Base-by-base conservation (phyloP, 176 grass and related monocot species). In the Chrysopogon serrulatus region DNA sequence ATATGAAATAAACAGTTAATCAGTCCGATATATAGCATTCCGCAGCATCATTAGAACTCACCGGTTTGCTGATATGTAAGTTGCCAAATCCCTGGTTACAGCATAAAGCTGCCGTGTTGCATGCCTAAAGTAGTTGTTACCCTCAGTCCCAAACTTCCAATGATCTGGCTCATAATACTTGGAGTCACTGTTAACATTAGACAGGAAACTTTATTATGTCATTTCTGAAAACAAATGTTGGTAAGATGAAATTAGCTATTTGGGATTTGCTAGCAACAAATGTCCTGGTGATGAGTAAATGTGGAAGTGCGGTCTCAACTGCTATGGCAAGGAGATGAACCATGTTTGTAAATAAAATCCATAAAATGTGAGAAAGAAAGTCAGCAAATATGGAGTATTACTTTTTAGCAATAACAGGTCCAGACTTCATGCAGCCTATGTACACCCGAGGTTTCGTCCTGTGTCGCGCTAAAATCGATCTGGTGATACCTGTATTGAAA, bases 391-490 rank as follows among this genome's bases (percentile, higher is more conserved):
- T 49, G 26, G 41, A 65, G 34, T 35, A 1, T 86, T 88, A 95
- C 93, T 90, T 85, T 66, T 90, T 85, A 68, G 87, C 49, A 76
- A 95, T 16, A 82, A 95, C 90, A 61, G 87, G 93, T 40, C 93
- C 93, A 1, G 93, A 92, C 74, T 95, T 95, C 93, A 95, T 95
- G 64, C 93, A 95, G 40, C 93, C 93, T 36, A 92, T 95, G 71
- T 95, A 95, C 41, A 85, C 85, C 18, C 79, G 87, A 74, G 85
- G 70, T 85, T 95, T 95, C 30, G 76, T 75, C 33, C 82, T 92
- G 60, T 95, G 85, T 5, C 70, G 82, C 10, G 65, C 69, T 68
- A 95, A 89, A 95, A 89, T 88, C 3, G 82, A 92, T 75, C 78
- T 78, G 37, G 90, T 77, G 47, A 87, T 87, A 73, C 90, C 92